Evolutionary conservation across 441 rosid genomes (phyloP).

Genomic region (Biscutella auriculata): DNA sequence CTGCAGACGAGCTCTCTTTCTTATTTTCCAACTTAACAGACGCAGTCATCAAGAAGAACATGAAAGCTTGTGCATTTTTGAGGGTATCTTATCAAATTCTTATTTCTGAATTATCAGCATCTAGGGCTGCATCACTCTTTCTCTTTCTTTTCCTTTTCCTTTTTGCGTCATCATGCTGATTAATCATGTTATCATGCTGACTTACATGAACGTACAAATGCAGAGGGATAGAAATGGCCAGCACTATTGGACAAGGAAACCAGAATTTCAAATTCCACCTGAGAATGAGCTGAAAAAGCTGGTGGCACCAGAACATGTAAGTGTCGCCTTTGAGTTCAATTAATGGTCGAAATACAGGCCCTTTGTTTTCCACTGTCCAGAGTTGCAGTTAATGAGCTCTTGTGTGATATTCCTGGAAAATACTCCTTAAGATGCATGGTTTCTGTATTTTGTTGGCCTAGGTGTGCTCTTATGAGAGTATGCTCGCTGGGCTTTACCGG

Average conservation of each 20-base stretch:
- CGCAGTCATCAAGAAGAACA: constrained; percentile 51
- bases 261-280: constrained; percentile 54
- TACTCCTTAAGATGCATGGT: constrained; percentile 1
- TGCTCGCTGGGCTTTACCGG: constrained; percentile 88
- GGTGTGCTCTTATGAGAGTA: constrained; percentile 97
- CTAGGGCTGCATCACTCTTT: neutral
- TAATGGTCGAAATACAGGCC: constrained; percentile 2
- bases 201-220: constrained; percentile 22
- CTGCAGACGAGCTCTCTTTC: constrained; percentile 58
- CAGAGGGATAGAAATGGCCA: constrained; percentile 70
- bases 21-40: constrained; percentile 71
- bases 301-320: constrained; percentile 81
- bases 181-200: constrained; percentile 6
- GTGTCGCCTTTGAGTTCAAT: constrained; percentile 22
- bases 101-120: neutral
- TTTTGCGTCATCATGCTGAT: neutral
- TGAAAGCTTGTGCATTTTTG: constrained; percentile 60
- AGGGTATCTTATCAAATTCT: constrained; percentile 36
- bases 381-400: neutral
- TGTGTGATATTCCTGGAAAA: neutral
- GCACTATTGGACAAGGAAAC: constrained; percentile 54
- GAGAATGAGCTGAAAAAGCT: constrained; percentile 75
- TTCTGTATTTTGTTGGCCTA: constrained; percentile 25
- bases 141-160: neutral
- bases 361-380: constrained; percentile 3